Conservation (phyloP, 768 basidiomycete genomes). For the Termitomyces sp. region DNA sequence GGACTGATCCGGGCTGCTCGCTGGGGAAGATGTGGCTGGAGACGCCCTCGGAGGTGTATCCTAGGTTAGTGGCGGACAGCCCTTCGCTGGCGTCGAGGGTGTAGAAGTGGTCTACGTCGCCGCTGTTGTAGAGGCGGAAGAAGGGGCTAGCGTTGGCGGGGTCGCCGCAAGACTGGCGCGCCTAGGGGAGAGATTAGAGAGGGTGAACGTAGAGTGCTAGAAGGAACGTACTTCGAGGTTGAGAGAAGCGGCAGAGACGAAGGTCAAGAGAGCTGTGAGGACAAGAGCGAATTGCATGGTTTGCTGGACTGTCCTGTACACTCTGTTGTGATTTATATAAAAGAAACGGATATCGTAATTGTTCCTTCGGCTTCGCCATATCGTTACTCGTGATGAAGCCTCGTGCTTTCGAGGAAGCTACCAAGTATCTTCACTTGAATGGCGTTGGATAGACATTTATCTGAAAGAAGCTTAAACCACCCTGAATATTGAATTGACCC, state of each 20-base stretch:
- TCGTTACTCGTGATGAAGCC: too few species aligned
- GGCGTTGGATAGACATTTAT: too few species aligned
- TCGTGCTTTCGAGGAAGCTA: too few species aligned
- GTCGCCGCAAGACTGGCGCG: too few species aligned
- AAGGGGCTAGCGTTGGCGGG: background rate
- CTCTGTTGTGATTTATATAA: too few species aligned
- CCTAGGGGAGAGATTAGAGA: background rate
- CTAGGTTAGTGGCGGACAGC: background rate
- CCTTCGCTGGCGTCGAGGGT: constrained; percentile 3
- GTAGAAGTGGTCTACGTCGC: constrained; percentile 11
- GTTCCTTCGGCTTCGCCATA: too few species aligned
- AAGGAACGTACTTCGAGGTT: background rate
- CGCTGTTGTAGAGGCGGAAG: constrained; percentile 7
- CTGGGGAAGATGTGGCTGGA: constrained; percentile 13
- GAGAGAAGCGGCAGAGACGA: background rate
- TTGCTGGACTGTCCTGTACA: too few species aligned
- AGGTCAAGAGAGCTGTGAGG: background rate
- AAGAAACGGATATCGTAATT: too few species aligned
- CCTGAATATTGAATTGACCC: too few species aligned
- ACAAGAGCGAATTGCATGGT: background rate
- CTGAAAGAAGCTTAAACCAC: too few species aligned
- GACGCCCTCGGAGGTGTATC: constrained; percentile 14
- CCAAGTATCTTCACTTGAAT: too few species aligned
- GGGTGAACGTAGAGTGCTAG: background rate
- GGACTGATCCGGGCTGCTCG: constrained; percentile 10